These are phyloP conservation scores for Trichoderma brevicompactum DNA, from an alignment of 2,329 filamentous ascomycete genomes.

Conservation along the genomic window DNA sequence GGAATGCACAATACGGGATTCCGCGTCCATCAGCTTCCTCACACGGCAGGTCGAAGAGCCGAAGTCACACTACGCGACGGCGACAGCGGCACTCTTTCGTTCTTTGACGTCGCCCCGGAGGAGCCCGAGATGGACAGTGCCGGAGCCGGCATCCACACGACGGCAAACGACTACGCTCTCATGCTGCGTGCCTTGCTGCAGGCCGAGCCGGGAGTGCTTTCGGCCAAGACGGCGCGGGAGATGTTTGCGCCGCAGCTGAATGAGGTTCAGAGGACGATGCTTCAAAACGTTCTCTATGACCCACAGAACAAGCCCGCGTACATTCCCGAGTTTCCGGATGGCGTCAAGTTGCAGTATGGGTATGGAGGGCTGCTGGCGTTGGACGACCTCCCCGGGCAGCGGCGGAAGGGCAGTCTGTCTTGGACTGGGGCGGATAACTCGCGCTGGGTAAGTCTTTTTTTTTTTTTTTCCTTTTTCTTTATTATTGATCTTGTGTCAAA, in stretches of 20 bases:
- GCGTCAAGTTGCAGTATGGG: conserved; percentile 44
- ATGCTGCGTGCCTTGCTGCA: conserved; percentile 44
- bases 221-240: conserved; percentile 37
- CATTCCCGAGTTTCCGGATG: conserved; percentile 44
- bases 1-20: conserved; percentile 46
- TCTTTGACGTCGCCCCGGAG: conserved; percentile 29
- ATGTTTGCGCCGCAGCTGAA: conserved; percentile 50
- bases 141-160: conserved; percentile 50
- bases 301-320: conserved; percentile 36
- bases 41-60: conserved; percentile 33
- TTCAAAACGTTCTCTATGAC: conserved; percentile 34
- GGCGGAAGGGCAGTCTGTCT: conserved; percentile 48
- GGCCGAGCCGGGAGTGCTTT: conserved; percentile 38
- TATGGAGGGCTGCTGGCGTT: conserved; percentile 48
- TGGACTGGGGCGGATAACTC: conserved; percentile 51
- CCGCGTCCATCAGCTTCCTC: conserved; percentile 39
- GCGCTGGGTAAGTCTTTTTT: conserved; percentile 46
- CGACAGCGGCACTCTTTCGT: conserved; percentile 3
- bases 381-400: conserved; percentile 47
- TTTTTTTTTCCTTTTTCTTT: background rate
- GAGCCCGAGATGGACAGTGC: conserved; percentile 47
- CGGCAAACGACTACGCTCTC: conserved; percentile 46
- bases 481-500: background rate
- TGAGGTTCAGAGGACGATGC: conserved; percentile 35
- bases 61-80: conserved; percentile 34